Percentiles rank a stretch among this genome's conserved stretches.
Evolutionary conservation across 768 basidiomycete genomes (phyloP).

Genomic region (Gloeophyllum trabeum): DNA sequence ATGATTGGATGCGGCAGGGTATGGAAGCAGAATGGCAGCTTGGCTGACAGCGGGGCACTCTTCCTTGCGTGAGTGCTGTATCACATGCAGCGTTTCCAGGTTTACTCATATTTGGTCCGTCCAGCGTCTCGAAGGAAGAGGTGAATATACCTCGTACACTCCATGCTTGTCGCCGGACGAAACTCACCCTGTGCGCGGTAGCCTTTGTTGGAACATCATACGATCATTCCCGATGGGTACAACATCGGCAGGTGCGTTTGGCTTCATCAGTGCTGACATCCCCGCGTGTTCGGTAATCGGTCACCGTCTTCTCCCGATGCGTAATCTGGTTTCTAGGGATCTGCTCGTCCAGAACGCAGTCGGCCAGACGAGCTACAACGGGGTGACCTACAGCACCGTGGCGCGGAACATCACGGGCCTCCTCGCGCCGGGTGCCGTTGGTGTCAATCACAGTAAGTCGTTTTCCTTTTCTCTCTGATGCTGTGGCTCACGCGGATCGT

Average conservation of each 20-base stretch:
- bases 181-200: too few relatives aligned
- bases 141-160: too few relatives aligned
- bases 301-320: background rate
- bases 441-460: constrained; percentile 36
- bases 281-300: too few relatives aligned
- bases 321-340: constrained; percentile 16
- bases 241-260: constrained; percentile 29
- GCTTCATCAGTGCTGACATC: background rate
- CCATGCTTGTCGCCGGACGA: too few relatives aligned
- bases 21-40: constrained; percentile 46
- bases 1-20: constrained; percentile 20
- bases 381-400: constrained; percentile 34
- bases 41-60: constrained; percentile 34
- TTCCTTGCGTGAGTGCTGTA: constrained; percentile 42
- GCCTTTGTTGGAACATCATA: constrained; percentile 23
- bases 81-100: background rate
- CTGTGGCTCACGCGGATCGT: background rate
- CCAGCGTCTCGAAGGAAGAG: constrained; percentile 38
- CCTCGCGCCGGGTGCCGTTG: constrained; percentile 33
- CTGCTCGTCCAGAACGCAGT: constrained; percentile 24
- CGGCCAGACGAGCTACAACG: constrained; percentile 26
- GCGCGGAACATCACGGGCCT: constrained; percentile 35
- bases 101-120: background rate
- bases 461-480: background rate
- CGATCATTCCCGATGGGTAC: constrained; percentile 36